These are phyloP conservation scores for Rhodotorula babjevae DNA, from an alignment of 768 basidiomycete genomes.

Conservation along the genomic window DNA sequence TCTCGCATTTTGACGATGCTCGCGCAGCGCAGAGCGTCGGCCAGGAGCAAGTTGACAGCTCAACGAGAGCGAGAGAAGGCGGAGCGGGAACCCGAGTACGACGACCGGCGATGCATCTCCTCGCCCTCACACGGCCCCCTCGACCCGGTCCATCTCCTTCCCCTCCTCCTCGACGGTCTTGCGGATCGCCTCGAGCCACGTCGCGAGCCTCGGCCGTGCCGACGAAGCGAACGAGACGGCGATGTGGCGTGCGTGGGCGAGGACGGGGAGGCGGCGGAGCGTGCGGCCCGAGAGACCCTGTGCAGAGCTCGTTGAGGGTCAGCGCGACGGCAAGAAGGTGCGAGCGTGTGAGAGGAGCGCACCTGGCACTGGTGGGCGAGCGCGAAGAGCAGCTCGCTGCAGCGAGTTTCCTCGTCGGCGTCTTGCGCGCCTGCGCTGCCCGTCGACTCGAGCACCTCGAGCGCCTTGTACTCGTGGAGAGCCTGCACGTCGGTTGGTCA, in stretches of 20 bases:
- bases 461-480: conserved; percentile 29
- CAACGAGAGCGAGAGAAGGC: too few relatives aligned
- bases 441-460: conserved; percentile 13
- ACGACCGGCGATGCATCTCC: too few relatives aligned
- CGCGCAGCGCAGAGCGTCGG: too few relatives aligned
- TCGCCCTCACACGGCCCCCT: conserved; percentile 4
- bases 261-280: conserved; percentile 84
- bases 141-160: conserved; percentile 43
- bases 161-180: conserved; percentile 58
- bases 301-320: conserved; percentile 11
- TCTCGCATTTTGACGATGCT: too few relatives aligned
- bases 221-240: conserved; percentile 39
- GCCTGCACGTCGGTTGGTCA: not conserved
- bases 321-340: conserved; percentile 2
- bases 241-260: conserved; percentile 81
- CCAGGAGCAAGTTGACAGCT: too few relatives aligned
- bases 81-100: too few relatives aligned
- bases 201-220: conserved; percentile 49
- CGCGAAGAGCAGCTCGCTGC: conserved; percentile 21
- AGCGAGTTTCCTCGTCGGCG: conserved; percentile 18
- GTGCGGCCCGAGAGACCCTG: conserved; percentile 89
- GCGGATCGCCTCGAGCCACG: conserved; percentile 83
- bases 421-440: not conserved
- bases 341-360: conserved; percentile 46
- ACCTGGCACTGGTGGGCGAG: conserved; percentile 79